phyloP scores from a whole-genome alignment of 768 basidiomycete species.

The Auriscalpium microsporum region DNA sequence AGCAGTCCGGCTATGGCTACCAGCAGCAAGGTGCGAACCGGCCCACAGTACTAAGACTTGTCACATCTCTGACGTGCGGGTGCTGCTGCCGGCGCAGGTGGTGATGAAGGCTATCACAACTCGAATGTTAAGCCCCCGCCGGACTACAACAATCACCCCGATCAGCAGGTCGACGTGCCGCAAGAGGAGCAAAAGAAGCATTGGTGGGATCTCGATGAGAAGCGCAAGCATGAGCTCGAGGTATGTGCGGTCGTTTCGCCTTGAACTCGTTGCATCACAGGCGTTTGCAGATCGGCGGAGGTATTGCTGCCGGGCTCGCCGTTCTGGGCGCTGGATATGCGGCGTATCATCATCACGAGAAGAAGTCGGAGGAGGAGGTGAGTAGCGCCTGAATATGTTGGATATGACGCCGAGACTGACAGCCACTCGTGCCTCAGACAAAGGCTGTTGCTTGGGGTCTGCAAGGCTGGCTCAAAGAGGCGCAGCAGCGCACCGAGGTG shows the following conservation, averaged over 20 bases:
- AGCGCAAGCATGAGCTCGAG: constrained; percentile 51
- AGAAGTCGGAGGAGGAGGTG: constrained; percentile 51
- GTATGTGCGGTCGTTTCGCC: constrained; percentile 22
- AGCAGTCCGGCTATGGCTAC: constrained; percentile 4
- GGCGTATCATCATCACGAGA: constrained; percentile 48
- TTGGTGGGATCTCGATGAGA: constrained; percentile 48
- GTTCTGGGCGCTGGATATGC: constrained; percentile 40
- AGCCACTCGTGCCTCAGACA: constrained; percentile 27
- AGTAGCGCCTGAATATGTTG: not conserved
- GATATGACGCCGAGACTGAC: too few species aligned
- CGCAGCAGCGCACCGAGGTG: constrained; percentile 42
- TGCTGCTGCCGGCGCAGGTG: not conserved
- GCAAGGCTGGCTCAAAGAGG: constrained; percentile 48
- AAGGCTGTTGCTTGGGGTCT: constrained; percentile 41
- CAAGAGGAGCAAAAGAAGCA: constrained; percentile 43
- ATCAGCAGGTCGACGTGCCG: constrained; percentile 23
- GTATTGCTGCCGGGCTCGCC: constrained; percentile 46
- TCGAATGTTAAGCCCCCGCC: constrained; percentile 11
- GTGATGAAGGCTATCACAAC: constrained; percentile 1
- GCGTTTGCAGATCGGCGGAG: constrained; percentile 49
- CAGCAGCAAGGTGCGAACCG: constrained; percentile 11
- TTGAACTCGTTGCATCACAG: too few species aligned
- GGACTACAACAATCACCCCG: constrained; percentile 18
- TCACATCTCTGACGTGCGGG: too few species aligned
- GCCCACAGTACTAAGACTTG: not conserved